Evolutionary conservation across 306 rosid species (phyloP), one percentile per base, ranked within the genome.

Genomic region (Rosa persica): DNA sequence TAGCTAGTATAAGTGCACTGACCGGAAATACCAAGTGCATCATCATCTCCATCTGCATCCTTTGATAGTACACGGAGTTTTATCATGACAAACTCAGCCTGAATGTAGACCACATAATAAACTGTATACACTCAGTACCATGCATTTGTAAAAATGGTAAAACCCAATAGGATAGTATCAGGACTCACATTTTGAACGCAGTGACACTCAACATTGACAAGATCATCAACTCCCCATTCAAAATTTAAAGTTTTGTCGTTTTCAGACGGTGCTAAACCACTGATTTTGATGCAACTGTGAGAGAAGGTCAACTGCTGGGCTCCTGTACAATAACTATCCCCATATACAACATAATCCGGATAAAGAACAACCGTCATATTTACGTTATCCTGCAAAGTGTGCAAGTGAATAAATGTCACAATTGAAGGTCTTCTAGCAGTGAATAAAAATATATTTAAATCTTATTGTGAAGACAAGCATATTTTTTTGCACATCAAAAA

Each of bases 271-370:
- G 81, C 54, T 80, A 82, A 87, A 82, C 85, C 80, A 86, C 85
- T 83, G 74, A 94, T 80, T 90, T 90, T 88, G 85, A 94, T 80
- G 81, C 80, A 80, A 81, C 61, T 67, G 79, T 60, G 82, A 72
- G 95, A 92, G 85, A 94, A 94, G 11, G 87, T 89, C 66, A 94
- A 74, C 84, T 25, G 75, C 82, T 22, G 76, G 49, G 93, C 81
- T 46, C 85, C 90, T 47, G 79, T 76, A 79, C 85, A 90, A 85
- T 90, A 87, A 78, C 81, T 86, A 85, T 89, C 95, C 81, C 85
- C 88, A 83, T 87, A 94, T 77, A 82, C 62, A 83, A 92, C 76
- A 85, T 88, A 94, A 83, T 94, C 98, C 8, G 98, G 97, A 87
- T 72, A 81, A 64, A 94, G 96, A 76, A 94, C 87, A 76, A 94